Evolutionary conservation across 73 alveolate species (phyloP).

Genomic region (Tetrahymena malaccensis): DNA sequence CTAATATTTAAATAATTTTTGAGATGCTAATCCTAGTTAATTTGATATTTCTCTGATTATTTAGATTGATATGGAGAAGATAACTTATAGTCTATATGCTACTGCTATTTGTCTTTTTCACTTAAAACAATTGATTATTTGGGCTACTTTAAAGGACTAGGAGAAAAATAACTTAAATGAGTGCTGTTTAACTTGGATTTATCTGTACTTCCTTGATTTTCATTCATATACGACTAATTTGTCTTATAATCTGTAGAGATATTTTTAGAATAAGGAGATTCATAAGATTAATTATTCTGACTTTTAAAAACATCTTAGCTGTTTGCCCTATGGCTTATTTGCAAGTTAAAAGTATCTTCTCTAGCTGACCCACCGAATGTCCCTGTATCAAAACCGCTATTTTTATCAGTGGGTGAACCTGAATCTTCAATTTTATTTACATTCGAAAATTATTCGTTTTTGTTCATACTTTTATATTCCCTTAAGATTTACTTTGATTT

Average conservation of each 20-base stretch:
- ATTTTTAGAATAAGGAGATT: neutral
- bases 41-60: neutral
- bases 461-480: neutral
- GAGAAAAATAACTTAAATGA: neutral
- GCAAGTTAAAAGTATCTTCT: neutral
- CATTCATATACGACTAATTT: neutral
- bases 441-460: neutral
- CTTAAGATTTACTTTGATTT: neutral
- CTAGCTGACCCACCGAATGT: neutral
- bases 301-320: neutral
- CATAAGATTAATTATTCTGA: neutral
- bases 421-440: neutral
- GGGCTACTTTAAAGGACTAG: neutral
- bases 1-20: no score
- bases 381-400: neutral
- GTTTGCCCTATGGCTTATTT: neutral
- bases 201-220: neutral
- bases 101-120: neutral
- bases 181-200: neutral
- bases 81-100: neutral
- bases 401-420: neutral
- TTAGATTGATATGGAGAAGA: neutral
- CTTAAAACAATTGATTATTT: neutral
- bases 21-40: neutral
- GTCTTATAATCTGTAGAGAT: neutral